Conservation (phyloP, 129 eudicot species). For the Solidago caesia region DNA sequence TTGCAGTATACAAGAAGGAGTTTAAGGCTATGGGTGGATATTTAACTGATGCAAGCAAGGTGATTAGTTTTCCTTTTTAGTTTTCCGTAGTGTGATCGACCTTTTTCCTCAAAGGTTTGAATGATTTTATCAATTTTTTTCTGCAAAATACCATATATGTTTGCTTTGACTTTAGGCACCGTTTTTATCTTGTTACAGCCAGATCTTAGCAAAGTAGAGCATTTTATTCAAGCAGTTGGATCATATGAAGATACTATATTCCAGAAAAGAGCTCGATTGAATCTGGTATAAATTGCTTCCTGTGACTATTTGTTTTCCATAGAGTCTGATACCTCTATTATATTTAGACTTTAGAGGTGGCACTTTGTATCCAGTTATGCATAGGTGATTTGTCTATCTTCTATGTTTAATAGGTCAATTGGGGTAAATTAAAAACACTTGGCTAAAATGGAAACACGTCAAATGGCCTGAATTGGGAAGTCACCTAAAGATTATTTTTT, state of each 20-base stretch:
- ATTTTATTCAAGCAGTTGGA: slow-evolving; percentile 94
- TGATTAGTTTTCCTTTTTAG: slow-evolving; percentile 23
- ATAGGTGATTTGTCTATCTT: not conserved
- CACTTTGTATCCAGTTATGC: not conserved
- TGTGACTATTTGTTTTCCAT: not conserved
- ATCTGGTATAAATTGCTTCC: slow-evolving; percentile 46
- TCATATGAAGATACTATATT: slow-evolving; percentile 77
- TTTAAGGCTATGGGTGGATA: slow-evolving; percentile 76
- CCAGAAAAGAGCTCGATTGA: slow-evolving; percentile 75
- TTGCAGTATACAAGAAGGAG: slow-evolving; percentile 93
- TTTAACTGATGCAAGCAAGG: slow-evolving; percentile 91
- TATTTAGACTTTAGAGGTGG: not conserved
- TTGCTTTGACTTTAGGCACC: slow-evolving; percentile 16
- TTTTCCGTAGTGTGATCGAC: not conserved
- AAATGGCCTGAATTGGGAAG: not conserved
- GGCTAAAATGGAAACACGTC: not conserved
- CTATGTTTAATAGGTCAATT: not conserved
- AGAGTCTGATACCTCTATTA: too few relatives aligned
- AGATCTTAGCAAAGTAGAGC: slow-evolving; percentile 73
- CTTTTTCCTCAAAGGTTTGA: not conserved
- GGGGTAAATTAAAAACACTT: not conserved
- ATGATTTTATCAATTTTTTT: not conserved
- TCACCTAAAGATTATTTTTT: not conserved
- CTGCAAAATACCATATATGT: not conserved
- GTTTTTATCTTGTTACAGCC: slow-evolving; percentile 56